phyloP scores from a whole-genome alignment of 1,284 basidiomycete genomes.

The Sanghuangporus baumii region DNA sequence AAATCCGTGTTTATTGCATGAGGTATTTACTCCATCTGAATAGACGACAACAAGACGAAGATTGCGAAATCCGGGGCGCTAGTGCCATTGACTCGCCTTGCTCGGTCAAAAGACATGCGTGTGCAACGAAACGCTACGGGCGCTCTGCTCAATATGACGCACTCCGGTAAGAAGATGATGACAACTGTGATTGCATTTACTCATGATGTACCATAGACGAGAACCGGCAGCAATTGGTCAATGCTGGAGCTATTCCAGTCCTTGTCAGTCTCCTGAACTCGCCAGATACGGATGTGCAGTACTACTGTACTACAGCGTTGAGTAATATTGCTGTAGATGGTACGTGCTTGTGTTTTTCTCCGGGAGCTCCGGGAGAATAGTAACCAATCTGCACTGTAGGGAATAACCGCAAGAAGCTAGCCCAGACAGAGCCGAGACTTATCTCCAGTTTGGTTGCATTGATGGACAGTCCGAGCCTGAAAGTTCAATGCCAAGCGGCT shows the following conservation, averaged over 20 bases:
- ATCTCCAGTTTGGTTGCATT: constrained; percentile 92
- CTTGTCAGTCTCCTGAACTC: constrained; percentile 93
- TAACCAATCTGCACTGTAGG: constrained; percentile 35
- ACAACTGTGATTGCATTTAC: constrained; percentile 1
- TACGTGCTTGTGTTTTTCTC: constrained; percentile 27
- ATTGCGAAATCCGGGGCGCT: constrained; percentile 99
- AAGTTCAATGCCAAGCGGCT: constrained; percentile 99
- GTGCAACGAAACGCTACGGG: constrained; percentile 99
- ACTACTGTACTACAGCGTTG: constrained; percentile 98
- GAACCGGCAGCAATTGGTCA: constrained; percentile 97
- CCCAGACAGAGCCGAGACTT: constrained; percentile 91
- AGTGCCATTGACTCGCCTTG: constrained; percentile 93
- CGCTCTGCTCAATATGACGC: constrained; percentile 98
- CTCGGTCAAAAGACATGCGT: constrained; percentile 98
- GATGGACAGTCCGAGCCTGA: constrained; percentile 97
- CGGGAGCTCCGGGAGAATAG: not conserved
- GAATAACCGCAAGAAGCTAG: constrained; percentile 91
- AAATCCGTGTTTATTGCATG: not conserved
- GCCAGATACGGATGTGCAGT: constrained; percentile 98
- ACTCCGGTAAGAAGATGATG: constrained; percentile 65
- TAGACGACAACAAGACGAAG: constrained; percentile 99
- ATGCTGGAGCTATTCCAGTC: constrained; percentile 97
- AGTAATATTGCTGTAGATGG: constrained; percentile 98
- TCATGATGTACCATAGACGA: constrained; percentile 59
- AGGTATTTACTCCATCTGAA: constrained; percentile 5